Percentiles rank a stretch among this genome's conserved stretches.
Conservation (phyloP, 352 stramenopile genomes). For the Phytopythium ostracodes region DNA sequence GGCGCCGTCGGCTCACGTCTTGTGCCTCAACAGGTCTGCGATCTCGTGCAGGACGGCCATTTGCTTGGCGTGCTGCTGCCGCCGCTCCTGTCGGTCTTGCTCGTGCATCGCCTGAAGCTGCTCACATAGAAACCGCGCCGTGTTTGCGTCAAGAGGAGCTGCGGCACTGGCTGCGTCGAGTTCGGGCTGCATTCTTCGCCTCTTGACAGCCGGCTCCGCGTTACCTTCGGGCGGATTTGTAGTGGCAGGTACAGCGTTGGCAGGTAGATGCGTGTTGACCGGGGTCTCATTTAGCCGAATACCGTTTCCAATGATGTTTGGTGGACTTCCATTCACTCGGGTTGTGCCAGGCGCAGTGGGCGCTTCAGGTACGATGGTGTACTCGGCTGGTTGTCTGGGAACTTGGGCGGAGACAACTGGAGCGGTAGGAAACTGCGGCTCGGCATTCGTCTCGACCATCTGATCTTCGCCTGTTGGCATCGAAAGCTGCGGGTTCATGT, state of each 20-base stretch:
- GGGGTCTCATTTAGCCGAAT: not conserved
- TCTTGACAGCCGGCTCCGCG: not conserved
- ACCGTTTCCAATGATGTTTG: not conserved
- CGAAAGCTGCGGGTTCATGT: not conserved
- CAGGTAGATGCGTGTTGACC: not conserved
- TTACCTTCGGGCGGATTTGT: not conserved
- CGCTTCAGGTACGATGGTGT: not conserved
- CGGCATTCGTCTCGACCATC: not conserved
- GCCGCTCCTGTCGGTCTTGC: conserved; percentile 40
- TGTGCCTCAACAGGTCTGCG: conserved; percentile 23
- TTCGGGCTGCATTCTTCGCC: not conserved
- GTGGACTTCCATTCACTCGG: not conserved
- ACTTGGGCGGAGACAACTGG: no score
- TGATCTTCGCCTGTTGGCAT: not conserved
- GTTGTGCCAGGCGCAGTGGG: not conserved
- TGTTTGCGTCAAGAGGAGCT: conserved; percentile 9
- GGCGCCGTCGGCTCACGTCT: conserved; percentile 8
- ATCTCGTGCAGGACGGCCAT: conserved; percentile 50
- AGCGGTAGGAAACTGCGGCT: not conserved
- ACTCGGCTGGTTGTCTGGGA: not conserved
- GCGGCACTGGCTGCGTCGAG: not conserved
- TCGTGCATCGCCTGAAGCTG: conserved; percentile 30
- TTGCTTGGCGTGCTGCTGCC: conserved; percentile 51
- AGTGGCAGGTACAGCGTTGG: not conserved
- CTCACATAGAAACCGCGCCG: conserved; percentile 18